Percentiles rank a stretch among this genome's conserved stretches.
Conservation (phyloP, 164 flowering plant species). For the Vitis cinerea region DNA sequence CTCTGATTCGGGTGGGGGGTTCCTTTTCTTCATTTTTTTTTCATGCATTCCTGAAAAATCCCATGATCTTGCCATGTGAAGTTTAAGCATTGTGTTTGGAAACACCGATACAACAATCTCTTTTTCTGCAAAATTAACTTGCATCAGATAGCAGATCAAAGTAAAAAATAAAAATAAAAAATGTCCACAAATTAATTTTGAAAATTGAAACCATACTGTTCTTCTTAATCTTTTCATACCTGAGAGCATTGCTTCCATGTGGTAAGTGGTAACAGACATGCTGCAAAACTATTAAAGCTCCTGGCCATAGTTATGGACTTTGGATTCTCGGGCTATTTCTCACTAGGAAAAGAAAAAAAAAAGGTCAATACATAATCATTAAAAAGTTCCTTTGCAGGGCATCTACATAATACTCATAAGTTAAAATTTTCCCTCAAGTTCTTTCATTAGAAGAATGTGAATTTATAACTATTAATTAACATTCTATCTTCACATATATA, state of each 20-base stretch:
- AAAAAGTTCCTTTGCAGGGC: too few relatives aligned
- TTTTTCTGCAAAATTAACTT: slow-evolving; percentile 33
- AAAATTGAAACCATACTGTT: too few relatives aligned
- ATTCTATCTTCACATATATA: neutral
- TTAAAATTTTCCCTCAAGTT: neutral
- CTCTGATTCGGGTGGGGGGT: slow-evolving; percentile 26
- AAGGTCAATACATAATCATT: neutral
- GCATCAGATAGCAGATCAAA: neutral
- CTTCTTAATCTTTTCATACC: too few relatives aligned
- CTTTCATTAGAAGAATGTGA: too few relatives aligned
- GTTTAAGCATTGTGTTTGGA: slow-evolving; percentile 33
- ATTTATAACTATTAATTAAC: too few relatives aligned
- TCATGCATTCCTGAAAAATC: slow-evolving; percentile 53
- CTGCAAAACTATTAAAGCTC: too few relatives aligned
- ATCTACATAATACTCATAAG: neutral
- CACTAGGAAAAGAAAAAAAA: slow-evolving; percentile 32
- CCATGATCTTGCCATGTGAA: slow-evolving; percentile 71
- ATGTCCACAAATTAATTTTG: too few relatives aligned
- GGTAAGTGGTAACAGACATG: too few relatives aligned
- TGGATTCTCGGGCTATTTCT: slow-evolving; percentile 44
- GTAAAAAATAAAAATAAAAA: neutral
- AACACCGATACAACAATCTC: slow-evolving; percentile 67
- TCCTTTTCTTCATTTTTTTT: slow-evolving; percentile 11
- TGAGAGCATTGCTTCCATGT: too few relatives aligned
- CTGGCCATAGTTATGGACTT: slow-evolving; percentile 47